Evolutionary conservation across 2,329 filamentous ascomycete species (phyloP).

Genomic region (Phyllosticta ampelicida): DNA sequence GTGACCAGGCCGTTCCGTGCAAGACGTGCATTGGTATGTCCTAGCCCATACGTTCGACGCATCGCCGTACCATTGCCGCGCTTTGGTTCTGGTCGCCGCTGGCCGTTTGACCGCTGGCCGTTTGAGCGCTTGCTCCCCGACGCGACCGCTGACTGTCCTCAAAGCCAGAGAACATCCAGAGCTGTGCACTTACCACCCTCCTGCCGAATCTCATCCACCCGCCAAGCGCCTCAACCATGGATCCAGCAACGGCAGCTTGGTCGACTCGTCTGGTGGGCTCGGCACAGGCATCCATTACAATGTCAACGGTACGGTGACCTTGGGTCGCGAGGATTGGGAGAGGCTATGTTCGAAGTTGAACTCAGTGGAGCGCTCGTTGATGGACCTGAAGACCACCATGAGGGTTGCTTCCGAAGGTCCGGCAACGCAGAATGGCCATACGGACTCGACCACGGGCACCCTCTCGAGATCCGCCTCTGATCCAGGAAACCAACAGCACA

Average conservation of each 20-base stretch:
- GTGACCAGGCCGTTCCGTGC: slow-evolving; percentile 38
- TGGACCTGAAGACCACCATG: slow-evolving; percentile 33
- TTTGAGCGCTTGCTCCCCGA: background rate
- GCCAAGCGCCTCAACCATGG: slow-evolving; percentile 24
- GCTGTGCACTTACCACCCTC: slow-evolving; percentile 35
- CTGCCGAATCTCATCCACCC: slow-evolving; percentile 29
- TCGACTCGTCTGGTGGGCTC: slow-evolving; percentile 1
- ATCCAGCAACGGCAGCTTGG: background rate
- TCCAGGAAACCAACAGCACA: slow-evolving; percentile 29
- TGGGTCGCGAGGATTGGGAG: slow-evolving; percentile 36
- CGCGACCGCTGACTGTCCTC: slow-evolving; percentile 2
- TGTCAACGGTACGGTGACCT: slow-evolving; percentile 29
- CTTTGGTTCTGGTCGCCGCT: background rate
- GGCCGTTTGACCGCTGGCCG: background rate
- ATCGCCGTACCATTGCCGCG: background rate
- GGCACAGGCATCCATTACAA: slow-evolving; percentile 14
- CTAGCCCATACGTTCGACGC: background rate
- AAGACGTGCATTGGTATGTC: slow-evolving; percentile 37
- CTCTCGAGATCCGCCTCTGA: slow-evolving; percentile 23
- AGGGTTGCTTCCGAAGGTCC: slow-evolving; percentile 23
- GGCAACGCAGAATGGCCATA: slow-evolving; percentile 16
- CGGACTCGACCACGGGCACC: slow-evolving; percentile 24
- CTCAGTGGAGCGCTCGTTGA: slow-evolving; percentile 36
- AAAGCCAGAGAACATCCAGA: slow-evolving; percentile 37
- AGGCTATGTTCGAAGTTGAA: slow-evolving; percentile 38